phyloP scores from a whole-genome alignment of 306 rosid genomes.

The Phaseolus lunatus region DNA sequence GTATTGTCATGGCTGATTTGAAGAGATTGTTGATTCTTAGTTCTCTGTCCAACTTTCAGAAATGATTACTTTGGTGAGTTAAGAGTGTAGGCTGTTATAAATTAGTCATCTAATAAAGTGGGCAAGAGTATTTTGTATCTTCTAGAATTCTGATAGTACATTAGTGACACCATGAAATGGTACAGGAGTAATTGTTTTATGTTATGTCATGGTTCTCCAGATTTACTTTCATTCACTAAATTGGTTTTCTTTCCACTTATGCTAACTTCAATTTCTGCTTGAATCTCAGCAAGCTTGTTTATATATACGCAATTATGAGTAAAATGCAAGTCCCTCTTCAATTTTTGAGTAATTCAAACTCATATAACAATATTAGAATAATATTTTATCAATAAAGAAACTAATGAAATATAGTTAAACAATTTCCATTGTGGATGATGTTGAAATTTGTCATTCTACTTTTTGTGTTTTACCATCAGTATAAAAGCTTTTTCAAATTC shows the following conservation, averaged over 20 bases:
- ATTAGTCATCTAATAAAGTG: conserved; percentile 29
- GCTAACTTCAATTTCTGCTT: neutral
- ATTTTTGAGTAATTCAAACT: too few relatives aligned
- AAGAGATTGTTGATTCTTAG: conserved; percentile 41
- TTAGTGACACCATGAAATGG: conserved; percentile 28
- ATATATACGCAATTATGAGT: neutral
- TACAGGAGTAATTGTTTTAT: neutral
- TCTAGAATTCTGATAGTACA: conserved; percentile 31
- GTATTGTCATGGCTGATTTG: conserved; percentile 39
- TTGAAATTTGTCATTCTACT: neutral
- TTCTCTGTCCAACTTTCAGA: conserved; percentile 34
- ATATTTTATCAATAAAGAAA: too few relatives aligned
- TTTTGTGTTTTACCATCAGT: too few relatives aligned
- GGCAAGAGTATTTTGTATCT: conserved; percentile 31
- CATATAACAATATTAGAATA: too few relatives aligned
- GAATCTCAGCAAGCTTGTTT: neutral
- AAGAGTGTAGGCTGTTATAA: conserved; percentile 39
- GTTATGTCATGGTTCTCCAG: neutral
- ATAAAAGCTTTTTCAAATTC: neutral
- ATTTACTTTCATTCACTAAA: neutral
- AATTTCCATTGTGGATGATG: too few relatives aligned
- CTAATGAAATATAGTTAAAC: too few relatives aligned
- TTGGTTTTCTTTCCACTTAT: neutral
- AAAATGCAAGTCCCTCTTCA: too few relatives aligned
- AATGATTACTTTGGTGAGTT: conserved; percentile 30